phyloP scores from a whole-genome alignment of 2,329 filamentous ascomycete species.

The Nigrograna mackinnonii region DNA sequence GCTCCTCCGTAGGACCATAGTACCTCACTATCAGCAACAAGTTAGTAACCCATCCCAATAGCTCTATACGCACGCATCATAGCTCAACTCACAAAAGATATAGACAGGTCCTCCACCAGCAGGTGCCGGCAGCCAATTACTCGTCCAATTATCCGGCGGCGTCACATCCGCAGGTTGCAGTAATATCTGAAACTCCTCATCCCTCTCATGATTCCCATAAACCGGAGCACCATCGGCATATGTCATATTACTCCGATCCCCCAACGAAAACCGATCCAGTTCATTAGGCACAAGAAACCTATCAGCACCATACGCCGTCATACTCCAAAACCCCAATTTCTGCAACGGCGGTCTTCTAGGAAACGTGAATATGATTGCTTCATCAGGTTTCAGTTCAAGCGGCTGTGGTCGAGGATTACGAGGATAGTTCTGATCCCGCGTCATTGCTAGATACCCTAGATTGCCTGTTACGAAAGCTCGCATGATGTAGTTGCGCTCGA shows the following conservation, averaged over 20 bases:
- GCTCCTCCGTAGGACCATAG: too few species aligned
- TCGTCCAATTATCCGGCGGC: constrained; percentile 5
- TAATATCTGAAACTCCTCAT: constrained; percentile 2
- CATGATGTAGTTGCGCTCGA: background rate
- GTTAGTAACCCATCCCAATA: too few species aligned
- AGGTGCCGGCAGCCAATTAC: too few species aligned
- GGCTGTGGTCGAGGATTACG: background rate
- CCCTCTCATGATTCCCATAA: background rate
- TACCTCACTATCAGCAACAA: too few species aligned
- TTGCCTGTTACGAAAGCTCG: background rate
- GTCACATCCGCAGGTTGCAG: constrained; percentile 1
- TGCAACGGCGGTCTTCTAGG: background rate
- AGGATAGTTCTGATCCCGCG: background rate
- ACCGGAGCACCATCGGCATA: constrained; percentile 2
- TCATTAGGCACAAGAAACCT: constrained; percentile 1
- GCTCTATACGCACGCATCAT: too few species aligned
- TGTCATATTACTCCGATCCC: constrained; percentile 2
- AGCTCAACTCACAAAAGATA: too few species aligned
- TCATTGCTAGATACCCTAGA: constrained; percentile 1
- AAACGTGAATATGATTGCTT: constrained; percentile 3
- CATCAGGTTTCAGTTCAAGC: background rate
- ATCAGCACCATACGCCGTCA: constrained; percentile 1
- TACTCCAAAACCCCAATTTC: constrained; percentile 1
- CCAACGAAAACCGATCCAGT: background rate
- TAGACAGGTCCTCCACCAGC: too few species aligned